These are phyloP conservation scores for Parsonsia alboflavescens DNA, from an alignment of 257 asterid species.

Conservation along the genomic window DNA sequence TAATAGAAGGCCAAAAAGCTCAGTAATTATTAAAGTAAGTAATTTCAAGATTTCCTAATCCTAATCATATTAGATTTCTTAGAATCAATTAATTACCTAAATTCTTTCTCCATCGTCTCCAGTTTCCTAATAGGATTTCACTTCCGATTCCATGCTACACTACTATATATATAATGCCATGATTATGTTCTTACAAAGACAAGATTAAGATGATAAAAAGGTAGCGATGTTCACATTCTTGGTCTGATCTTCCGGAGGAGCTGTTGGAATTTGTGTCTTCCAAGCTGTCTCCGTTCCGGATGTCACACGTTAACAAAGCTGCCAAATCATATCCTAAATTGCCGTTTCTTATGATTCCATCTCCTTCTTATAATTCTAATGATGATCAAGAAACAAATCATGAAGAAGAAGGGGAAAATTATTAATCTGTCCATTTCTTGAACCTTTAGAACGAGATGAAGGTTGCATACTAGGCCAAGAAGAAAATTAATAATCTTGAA, in stretches of 20 bases:
- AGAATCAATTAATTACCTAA: no score
- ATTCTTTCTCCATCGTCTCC: no score
- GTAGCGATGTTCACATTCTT: neutral
- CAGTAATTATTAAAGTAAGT: no score
- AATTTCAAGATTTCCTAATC: no score
- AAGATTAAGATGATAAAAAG: neutral
- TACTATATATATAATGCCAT: no score
- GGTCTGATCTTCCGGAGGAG: neutral
- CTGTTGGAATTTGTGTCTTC: neutral
- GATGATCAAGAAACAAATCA: neutral
- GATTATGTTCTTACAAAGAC: no score
- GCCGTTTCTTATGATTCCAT: neutral
- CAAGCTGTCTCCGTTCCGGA: neutral
- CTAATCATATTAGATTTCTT: no score
- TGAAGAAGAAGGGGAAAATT: no score
- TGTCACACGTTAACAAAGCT: neutral
- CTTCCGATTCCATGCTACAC: no score
- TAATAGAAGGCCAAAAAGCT: no score
- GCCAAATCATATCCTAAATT: neutral
- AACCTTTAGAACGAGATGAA: neutral
- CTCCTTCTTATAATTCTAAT: no score
- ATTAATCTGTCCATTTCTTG: neutral
- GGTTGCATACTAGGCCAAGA: neutral
- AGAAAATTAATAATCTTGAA: neutral
- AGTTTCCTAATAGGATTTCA: no score